Evolutionary conservation across 2,329 filamentous ascomycete genomes (phyloP), one percentile per base, ranked within the genome.

Genomic region (Bipolaris victoriae): DNA sequence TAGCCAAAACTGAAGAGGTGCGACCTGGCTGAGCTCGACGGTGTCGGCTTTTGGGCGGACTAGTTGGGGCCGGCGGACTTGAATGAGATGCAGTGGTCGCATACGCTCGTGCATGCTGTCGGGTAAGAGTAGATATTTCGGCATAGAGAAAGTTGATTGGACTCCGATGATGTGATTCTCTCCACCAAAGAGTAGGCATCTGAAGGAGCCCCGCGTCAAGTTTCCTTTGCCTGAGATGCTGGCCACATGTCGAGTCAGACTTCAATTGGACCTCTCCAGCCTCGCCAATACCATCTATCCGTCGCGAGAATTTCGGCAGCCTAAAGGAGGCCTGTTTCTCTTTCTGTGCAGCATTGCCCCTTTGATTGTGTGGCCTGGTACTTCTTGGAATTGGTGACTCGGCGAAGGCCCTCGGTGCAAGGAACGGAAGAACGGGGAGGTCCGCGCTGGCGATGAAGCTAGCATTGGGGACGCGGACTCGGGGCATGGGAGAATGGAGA

Each of bases 371-470:
- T 44, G 37, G 54, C 53, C 55, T 56, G 46, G 64, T 60, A 33
- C 44, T 59, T 40, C 56, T 57, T 22, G 43, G 15, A 33, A 64
- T 58, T 53, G 62, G 62, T 51, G 66, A 58, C 49, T 64, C 66
- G 63, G 62, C 65, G 56, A 71, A 73, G 56, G 66, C 69, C 57
- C 74, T 66, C 29, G 77, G 76, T 20, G 76, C 76, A 51, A 79
- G 75, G 57, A 78, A 77, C 10, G 76, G 73, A 16, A 79, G 71
- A 48, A 76, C 40, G 39, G 72, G 72, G 37, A 58, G 60, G 43
- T 73, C 70, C 15, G 63, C 64, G 65, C 63, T 61, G 68, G 73
- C 65, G 61, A 69, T 57, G 64, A 65, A 65, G 70, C 71, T 67
- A 60, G 63, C 69, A 68, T 74, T 66, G 45, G 67, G 64, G 45